Evolutionary conservation across 768 basidiomycete species (phyloP).

Genomic region (Nevesoporus exiguus): DNA sequence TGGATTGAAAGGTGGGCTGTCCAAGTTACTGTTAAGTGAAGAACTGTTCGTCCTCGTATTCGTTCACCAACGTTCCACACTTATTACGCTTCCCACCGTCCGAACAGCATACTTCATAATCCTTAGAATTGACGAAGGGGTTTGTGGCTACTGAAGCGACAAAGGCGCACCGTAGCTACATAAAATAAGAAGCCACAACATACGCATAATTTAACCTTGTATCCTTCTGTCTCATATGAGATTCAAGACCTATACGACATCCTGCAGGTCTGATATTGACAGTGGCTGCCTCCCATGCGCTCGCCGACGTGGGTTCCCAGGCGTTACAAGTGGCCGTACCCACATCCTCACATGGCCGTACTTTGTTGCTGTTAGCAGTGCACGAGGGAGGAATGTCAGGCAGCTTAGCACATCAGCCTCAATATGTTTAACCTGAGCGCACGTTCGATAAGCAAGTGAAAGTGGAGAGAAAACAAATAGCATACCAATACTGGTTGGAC

Average conservation of each 20-base stretch:
- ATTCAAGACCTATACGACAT: conserved; percentile 17
- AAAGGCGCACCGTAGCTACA: background rate
- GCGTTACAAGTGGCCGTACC: conserved; percentile 65
- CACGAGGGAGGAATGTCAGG: conserved; percentile 74
- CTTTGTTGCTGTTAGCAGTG: conserved; percentile 76
- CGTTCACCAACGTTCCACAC: background rate
- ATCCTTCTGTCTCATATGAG: background rate
- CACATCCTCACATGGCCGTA: conserved; percentile 78
- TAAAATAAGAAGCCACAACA: conserved; percentile 1
- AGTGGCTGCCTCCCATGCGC: conserved; percentile 28
- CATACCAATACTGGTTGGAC: conserved; percentile 85
- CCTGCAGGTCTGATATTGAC: conserved; percentile 31
- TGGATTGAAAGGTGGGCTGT: conserved; percentile 47
- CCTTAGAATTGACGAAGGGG: background rate
- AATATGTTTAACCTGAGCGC: conserved; percentile 66
- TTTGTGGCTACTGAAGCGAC: background rate
- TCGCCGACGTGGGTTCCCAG: conserved; percentile 24
- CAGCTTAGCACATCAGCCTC: conserved; percentile 76
- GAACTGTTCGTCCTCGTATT: background rate
- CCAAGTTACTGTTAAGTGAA: conserved; percentile 19
- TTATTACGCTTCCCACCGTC: too few relatives aligned
- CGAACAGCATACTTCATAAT: background rate
- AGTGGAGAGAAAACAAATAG: conserved; percentile 20
- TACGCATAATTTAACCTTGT: conserved; percentile 15
- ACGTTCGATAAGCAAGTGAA: background rate